phyloP scores from a whole-genome alignment of 1,284 basidiomycete species.

The Cutaneotrichosporon cavernicola region DNA sequence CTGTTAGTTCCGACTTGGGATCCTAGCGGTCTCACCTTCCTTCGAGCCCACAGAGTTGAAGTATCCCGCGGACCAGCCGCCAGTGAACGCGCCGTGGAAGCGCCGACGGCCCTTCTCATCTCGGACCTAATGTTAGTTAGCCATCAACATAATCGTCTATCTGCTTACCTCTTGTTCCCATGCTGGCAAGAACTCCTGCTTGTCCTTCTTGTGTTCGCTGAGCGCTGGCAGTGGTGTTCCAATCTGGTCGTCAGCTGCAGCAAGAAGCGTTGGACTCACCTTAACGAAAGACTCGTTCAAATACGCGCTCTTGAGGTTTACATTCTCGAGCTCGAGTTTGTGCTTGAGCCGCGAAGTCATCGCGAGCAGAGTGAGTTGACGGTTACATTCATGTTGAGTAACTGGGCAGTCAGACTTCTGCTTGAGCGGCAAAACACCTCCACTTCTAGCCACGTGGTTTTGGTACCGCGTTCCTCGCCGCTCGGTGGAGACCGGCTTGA shows the following conservation, averaged over 20 bases:
- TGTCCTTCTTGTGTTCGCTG: conserved; percentile 77
- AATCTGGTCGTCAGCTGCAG: conserved; percentile 59
- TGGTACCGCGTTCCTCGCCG: conserved; percentile 3
- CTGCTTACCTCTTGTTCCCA: conserved; percentile 89
- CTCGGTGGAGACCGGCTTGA: background rate
- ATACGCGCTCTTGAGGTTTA: conserved; percentile 71
- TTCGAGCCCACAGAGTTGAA: conserved; percentile 95
- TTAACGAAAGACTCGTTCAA: conserved; percentile 84
- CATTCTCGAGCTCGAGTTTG: conserved; percentile 72
- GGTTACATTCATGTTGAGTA: background rate
- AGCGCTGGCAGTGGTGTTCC: conserved; percentile 88
- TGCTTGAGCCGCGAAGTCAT: conserved; percentile 58
- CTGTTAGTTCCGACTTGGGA: conserved; percentile 12
- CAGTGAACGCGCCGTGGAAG: conserved; percentile 96
- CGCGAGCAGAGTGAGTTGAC: conserved; percentile 24
- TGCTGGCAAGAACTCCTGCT: conserved; percentile 87
- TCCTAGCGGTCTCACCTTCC: conserved; percentile 64
- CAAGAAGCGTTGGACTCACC: conserved; percentile 55
- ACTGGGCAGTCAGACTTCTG: background rate
- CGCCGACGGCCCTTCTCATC: conserved; percentile 91
- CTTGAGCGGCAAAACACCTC: background rate
- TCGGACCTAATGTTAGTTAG: conserved; percentile 61
- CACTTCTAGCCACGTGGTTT: conserved; percentile 1
- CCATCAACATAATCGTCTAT: background rate
- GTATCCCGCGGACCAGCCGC: conserved; percentile 96